Conservation (phyloP, 306 rosid species). For the Cicer arietinum region DNA sequence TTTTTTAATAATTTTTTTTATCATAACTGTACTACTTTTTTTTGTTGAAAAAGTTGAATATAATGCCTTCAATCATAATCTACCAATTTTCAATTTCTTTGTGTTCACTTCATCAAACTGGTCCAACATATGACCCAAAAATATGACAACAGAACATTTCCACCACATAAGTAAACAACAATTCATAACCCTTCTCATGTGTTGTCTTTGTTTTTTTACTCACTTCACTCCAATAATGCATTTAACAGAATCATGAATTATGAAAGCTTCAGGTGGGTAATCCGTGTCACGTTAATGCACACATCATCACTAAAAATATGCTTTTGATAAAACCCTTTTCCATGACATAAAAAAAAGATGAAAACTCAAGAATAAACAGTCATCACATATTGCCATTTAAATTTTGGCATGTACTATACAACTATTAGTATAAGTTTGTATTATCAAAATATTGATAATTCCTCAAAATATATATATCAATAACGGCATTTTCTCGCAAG, state of each 20-base stretch:
- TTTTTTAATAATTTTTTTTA: no score
- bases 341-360: not conserved
- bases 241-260: not conserved
- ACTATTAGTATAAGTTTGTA: no score
- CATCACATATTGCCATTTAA: not conserved
- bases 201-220: not conserved
- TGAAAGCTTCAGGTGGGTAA: constrained; percentile 37
- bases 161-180: not conserved
- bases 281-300: constrained; percentile 43
- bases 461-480: no score
- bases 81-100: constrained; percentile 17
- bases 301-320: constrained; percentile 17
- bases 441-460: no score
- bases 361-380: not conserved
- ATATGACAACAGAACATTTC: constrained; percentile 24
- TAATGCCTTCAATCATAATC: constrained; percentile 14
- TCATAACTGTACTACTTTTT: no score
- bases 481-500: no score
- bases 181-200: not conserved
- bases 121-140: constrained; percentile 14
- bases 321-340: not conserved
- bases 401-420: not conserved
- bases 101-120: constrained; percentile 23
- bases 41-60: no score
- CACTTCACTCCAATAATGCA: not conserved